Percentiles rank a stretch among this genome's conserved stretches.
These are phyloP conservation scores for Nicotiana noctiflora DNA, from an alignment of 257 asterid genomes.

Conservation along the genomic window DNA sequence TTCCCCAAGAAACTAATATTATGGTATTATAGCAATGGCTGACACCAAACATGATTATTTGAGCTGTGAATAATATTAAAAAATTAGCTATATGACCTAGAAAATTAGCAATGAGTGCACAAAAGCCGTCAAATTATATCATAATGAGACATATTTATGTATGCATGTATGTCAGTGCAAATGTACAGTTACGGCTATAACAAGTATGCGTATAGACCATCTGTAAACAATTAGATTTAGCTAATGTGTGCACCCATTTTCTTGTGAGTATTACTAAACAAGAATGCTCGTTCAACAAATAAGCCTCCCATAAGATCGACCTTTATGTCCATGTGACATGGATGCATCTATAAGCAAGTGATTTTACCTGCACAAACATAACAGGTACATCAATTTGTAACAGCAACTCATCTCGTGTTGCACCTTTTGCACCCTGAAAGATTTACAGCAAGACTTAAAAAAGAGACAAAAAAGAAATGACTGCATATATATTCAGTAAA, in stretches of 20 bases:
- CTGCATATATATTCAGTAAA: not conserved
- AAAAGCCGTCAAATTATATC: not conserved
- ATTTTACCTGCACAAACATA: conserved; percentile 74
- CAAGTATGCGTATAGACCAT: not conserved
- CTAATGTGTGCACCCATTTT: not conserved
- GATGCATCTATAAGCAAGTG: not conserved
- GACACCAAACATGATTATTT: not conserved
- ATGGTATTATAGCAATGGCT: not conserved
- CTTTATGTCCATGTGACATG: not conserved
- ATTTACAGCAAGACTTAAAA: not conserved
- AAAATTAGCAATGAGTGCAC: not conserved
- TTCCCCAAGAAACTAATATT: not conserved
- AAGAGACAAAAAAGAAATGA: not conserved
- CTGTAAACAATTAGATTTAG: not conserved
- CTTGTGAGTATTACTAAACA: not conserved
- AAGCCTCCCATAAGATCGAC: not conserved
- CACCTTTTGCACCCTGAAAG: conserved; percentile 56
- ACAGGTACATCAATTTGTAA: conserved; percentile 56
- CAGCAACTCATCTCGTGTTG: conserved; percentile 57
- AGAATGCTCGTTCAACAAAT: not conserved
- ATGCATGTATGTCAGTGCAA: not conserved
- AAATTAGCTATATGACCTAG: not conserved
- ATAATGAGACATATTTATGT: not conserved
- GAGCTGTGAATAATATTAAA: not conserved
- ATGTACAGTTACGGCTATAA: not conserved